Conservation (phyloP, 352 stramenopile species). For the Phytopythium delawarense region DNA sequence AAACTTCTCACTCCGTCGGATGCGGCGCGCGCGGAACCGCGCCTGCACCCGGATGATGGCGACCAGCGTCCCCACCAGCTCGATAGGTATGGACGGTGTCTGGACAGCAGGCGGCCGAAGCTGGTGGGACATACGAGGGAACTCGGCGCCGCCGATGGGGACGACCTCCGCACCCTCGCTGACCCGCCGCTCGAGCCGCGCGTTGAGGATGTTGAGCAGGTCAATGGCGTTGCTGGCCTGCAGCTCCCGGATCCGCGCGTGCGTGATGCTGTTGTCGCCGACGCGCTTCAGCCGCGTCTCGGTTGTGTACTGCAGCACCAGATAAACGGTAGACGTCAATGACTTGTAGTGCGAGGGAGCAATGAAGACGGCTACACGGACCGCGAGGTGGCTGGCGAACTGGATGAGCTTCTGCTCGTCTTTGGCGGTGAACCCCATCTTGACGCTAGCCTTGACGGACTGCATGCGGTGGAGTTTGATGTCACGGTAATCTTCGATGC, state of each 20-base stretch:
- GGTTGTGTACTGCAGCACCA: conserved; percentile 31
- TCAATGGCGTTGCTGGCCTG: conserved; percentile 45
- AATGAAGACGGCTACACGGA: not conserved
- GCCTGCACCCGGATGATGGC: conserved; percentile 30
- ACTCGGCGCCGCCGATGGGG: not conserved
- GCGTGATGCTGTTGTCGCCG: conserved; percentile 19
- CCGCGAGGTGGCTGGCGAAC: conserved; percentile 51
- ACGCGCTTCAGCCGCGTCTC: conserved; percentile 46
- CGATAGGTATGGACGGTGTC: not conserved
- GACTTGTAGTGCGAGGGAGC: not conserved
- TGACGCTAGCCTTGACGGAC: conserved; percentile 17
- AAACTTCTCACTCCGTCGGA: conserved; percentile 24
- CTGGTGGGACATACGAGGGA: not conserved
- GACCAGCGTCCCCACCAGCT: conserved; percentile 18
- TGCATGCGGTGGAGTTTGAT: conserved; percentile 33
- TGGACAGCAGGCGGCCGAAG: not conserved
- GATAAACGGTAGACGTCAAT: not conserved
- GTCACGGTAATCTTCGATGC: conserved; percentile 29
- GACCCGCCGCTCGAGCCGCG: conserved; percentile 16
- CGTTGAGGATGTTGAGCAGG: conserved; percentile 57
- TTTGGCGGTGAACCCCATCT: conserved; percentile 45
- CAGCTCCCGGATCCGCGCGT: conserved; percentile 39
- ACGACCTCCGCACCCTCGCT: not conserved
- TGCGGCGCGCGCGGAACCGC: conserved; percentile 25
- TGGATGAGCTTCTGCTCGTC: conserved; percentile 67